These are phyloP conservation scores for Alternaria tenuissima DNA, from an alignment of 2,329 filamentous ascomycete species.

Conservation along the genomic window DNA sequence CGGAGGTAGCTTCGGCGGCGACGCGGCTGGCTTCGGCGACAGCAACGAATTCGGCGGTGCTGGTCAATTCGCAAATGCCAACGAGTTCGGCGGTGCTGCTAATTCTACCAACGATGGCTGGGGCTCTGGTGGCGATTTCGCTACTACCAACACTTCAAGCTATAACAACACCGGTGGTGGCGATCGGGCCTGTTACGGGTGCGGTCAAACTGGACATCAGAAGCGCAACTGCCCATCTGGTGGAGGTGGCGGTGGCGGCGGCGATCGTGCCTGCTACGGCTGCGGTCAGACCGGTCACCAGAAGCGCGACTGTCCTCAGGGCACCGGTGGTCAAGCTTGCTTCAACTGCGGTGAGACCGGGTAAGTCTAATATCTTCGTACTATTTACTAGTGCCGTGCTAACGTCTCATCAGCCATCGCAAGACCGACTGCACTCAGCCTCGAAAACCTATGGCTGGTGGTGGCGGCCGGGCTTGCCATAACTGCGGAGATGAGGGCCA, in stretches of 20 bases:
- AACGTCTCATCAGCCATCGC: conserved; percentile 20
- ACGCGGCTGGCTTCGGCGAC: conserved; percentile 16
- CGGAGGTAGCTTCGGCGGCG: conserved; percentile 10
- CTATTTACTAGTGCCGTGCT: neutral
- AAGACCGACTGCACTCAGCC: conserved; percentile 40
- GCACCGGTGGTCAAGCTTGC: conserved; percentile 29
- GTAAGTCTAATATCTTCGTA: conserved; percentile 9
- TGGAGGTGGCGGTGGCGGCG: conserved; percentile 22
- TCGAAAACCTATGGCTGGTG: conserved; percentile 23
- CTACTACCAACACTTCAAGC: conserved; percentile 7
- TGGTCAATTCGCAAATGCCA: conserved; percentile 44
- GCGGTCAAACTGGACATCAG: conserved; percentile 33
- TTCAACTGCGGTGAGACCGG: conserved; percentile 43
- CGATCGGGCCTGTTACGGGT: conserved; percentile 34
- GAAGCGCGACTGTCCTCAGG: conserved; percentile 32
- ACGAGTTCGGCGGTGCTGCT: conserved; percentile 17
- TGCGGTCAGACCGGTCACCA: conserved; percentile 34
- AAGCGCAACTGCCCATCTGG: conserved; percentile 30
- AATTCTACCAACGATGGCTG: conserved; percentile 57
- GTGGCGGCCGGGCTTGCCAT: conserved; percentile 32
- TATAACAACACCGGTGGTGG: conserved; percentile 23
- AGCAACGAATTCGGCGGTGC: conserved; percentile 42
- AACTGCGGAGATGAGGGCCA: conserved; percentile 43
- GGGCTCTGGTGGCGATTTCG: conserved; percentile 30
- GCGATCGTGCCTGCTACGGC: conserved; percentile 33